Percentiles rank a stretch among this genome's conserved stretches.
These are phyloP conservation scores for Aspergillus cristatus DNA, from an alignment of 495 filamentous ascomycete species.

Conservation along the genomic window DNA sequence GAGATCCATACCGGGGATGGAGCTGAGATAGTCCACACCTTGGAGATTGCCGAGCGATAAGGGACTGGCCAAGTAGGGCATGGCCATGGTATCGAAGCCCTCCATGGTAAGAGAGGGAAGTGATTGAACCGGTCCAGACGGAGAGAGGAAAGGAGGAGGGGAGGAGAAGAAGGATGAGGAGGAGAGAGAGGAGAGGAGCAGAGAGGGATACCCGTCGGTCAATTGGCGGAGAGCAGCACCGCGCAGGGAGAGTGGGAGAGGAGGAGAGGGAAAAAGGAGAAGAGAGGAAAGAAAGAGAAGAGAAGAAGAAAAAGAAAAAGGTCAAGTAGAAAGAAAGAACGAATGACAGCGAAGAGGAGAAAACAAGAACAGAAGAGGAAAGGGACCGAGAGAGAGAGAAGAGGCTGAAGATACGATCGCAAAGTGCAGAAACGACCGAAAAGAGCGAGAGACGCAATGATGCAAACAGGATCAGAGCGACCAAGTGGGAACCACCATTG, in stretches of 20 bases:
- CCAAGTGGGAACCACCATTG: too few species aligned
- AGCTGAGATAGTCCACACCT: constrained; percentile 42
- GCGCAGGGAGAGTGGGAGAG: constrained; percentile 7
- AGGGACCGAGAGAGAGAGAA: not conserved
- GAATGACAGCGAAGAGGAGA: constrained; percentile 1
- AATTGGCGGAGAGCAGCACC: constrained; percentile 2
- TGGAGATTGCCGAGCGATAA: constrained; percentile 45
- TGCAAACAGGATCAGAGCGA: too few species aligned
- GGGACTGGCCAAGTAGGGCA: constrained; percentile 52
- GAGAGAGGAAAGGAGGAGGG: constrained; percentile 6
- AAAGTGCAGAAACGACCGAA: not conserved
- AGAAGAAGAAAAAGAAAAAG: constrained; percentile 1
- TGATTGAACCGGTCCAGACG: constrained; percentile 3
- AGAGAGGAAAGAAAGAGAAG: constrained; percentile 1
- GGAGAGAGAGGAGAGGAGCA: constrained; percentile 16
- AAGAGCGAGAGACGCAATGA: constrained; percentile 6
- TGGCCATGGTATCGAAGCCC: constrained; percentile 55
- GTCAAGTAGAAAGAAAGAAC: too few species aligned
- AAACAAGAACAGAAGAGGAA: not conserved
- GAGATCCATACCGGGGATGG: constrained; percentile 45
- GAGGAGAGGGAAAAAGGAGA: constrained; percentile 4
- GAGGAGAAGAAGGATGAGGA: constrained; percentile 9
- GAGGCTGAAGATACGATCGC: too few species aligned
- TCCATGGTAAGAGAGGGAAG: constrained; percentile 41
- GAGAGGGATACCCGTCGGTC: constrained; percentile 3